Percentiles rank a stretch among this genome's conserved stretches.
phyloP scores from a whole-genome alignment of 495 filamentous ascomycete genomes.

The Trichoderma virens region DNA sequence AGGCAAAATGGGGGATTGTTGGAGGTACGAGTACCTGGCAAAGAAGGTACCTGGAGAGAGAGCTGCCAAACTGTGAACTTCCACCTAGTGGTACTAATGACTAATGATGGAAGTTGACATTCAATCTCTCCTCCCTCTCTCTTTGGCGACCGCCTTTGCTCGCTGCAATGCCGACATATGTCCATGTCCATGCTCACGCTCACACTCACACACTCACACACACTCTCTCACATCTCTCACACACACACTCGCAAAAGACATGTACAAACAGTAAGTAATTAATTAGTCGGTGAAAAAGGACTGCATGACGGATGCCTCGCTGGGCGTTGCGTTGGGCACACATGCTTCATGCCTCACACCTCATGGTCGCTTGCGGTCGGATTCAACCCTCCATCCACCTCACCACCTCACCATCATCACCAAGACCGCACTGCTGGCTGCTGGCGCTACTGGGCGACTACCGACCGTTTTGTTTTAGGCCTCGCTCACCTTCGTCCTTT shows the following conservation, averaged over 20 bases:
- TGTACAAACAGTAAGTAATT: not conserved
- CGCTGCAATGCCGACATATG: not conserved
- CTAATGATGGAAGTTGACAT: too few relatives aligned
- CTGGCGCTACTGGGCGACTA: not conserved
- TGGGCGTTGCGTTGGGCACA: constrained; percentile 1
- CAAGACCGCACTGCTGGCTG: not conserved
- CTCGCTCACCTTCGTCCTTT: not conserved
- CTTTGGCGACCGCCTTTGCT: not conserved
- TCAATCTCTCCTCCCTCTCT: too few relatives aligned
- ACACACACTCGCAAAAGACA: not conserved
- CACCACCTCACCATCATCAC: not conserved
- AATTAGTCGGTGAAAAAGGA: not conserved
- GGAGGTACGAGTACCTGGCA: not conserved
- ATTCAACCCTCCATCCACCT: not conserved
- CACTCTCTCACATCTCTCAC: not conserved
- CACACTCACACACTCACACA: not conserved
- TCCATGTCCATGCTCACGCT: too few relatives aligned
- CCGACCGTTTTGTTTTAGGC: not conserved
- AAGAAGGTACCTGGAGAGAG: not conserved
- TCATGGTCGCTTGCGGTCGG: not conserved
- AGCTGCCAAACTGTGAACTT: not conserved
- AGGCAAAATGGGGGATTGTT: not conserved
- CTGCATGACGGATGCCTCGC: not conserved
- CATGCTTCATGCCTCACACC: not conserved
- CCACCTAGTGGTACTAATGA: too few relatives aligned